These are phyloP conservation scores for Cicer bijugum DNA, from an alignment of 306 rosid genomes.

Conservation along the genomic window DNA sequence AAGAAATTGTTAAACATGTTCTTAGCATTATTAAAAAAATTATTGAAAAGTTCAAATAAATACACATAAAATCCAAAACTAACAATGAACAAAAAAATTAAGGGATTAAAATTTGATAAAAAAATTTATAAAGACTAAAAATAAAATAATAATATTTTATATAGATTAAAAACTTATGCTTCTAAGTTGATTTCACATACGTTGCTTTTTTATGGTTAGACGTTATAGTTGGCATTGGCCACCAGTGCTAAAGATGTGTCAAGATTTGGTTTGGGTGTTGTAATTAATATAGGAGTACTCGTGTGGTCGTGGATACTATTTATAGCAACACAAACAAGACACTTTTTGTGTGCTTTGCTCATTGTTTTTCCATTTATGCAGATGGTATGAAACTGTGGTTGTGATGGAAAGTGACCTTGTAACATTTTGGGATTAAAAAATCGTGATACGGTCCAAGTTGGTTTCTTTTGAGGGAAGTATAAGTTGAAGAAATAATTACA, in stretches of 20 bases:
- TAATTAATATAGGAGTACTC: neutral
- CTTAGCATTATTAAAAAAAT: too few species aligned
- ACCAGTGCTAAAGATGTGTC: neutral
- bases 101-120: neutral
- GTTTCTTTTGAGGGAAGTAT: constrained; percentile 10
- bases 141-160: too few species aligned
- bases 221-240: constrained; percentile 32
- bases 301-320: constrained; percentile 19
- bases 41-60: too few species aligned
- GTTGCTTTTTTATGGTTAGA: constrained; percentile 40
- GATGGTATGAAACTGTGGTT: neutral
- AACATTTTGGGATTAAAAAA: neutral
- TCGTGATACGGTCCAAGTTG: neutral
- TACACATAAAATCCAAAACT: too few species aligned
- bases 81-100: neutral
- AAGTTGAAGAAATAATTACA: neutral
- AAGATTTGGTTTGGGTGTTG: constrained; percentile 18
- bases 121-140: neutral
- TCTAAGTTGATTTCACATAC: constrained; percentile 14
- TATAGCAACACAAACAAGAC: constrained; percentile 18
- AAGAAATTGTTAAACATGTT: too few species aligned
- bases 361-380: constrained; percentile 20
- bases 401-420: constrained; percentile 26
- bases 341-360: constrained; percentile 25
- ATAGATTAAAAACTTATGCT: neutral